Evolutionary conservation across 805 yeast species (phyloP).

Genomic region (Kuraishia piskuri): DNA sequence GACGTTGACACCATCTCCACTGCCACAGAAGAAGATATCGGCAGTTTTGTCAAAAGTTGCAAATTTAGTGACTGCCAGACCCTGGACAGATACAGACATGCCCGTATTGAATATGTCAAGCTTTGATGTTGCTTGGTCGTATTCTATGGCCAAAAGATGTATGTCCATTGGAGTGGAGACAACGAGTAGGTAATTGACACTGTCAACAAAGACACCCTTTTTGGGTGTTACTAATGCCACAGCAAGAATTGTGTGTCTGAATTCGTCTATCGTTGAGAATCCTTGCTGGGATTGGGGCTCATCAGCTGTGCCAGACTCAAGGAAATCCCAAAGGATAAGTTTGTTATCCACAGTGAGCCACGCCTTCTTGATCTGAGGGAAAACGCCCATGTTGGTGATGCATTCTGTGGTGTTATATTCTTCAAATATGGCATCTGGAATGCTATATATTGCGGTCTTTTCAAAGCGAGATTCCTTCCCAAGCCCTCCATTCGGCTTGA

Average conservation of each 20-base stretch:
- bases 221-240: conserved; percentile 79
- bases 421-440: conserved; percentile 76
- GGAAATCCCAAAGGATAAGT: conserved; percentile 76
- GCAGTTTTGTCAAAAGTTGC: conserved; percentile 53
- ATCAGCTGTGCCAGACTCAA: conserved; percentile 34
- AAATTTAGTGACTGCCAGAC: conserved; percentile 62
- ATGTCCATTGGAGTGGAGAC: conserved; percentile 77
- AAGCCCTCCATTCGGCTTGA: conserved; percentile 33
- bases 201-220: conserved; percentile 67
- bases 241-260: conserved; percentile 66
- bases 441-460: conserved; percentile 53
- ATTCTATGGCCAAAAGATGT: conserved; percentile 67
- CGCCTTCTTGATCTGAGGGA: conserved; percentile 70
- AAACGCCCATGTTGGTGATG: conserved; percentile 71
- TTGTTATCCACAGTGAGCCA: conserved; percentile 84
- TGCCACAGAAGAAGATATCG: conserved; percentile 80
- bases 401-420: conserved; percentile 62
- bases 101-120: conserved; percentile 76
- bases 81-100: conserved; percentile 71
- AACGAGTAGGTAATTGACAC: conserved; percentile 63
- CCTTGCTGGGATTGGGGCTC: conserved; percentile 32
- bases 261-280: conserved; percentile 74
- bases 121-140: conserved; percentile 30
- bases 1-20: conserved; percentile 64
- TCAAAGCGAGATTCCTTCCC: conserved; percentile 69